Conservation (phyloP, 2,329 filamentous ascomycete genomes). For the Colletotrichum higginsianum region DNA sequence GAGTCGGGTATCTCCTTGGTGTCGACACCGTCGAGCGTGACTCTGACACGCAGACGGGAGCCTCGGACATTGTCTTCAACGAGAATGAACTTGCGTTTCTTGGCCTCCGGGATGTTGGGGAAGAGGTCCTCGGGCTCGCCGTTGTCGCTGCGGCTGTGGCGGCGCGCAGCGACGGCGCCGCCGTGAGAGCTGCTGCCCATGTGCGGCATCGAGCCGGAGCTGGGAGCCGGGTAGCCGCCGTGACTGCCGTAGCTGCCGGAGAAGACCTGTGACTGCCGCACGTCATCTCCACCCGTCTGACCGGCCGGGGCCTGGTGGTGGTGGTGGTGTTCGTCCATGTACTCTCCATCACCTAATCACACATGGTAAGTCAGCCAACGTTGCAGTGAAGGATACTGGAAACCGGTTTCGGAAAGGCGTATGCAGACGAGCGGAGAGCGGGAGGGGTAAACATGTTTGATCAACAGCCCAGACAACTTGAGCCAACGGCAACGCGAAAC, state of each 20-base stretch:
- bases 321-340: constrained; percentile 77
- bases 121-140: constrained; percentile 81
- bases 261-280: constrained; percentile 83
- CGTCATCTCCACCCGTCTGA: constrained; percentile 69
- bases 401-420: constrained; percentile 25
- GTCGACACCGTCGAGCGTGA: constrained; percentile 93
- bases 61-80: constrained; percentile 91
- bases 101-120: constrained; percentile 88
- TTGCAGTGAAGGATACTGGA: constrained; percentile 37
- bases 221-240: constrained; percentile 70
- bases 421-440: constrained; percentile 33
- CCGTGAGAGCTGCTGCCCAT: constrained; percentile 57
- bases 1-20: constrained; percentile 97
- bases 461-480: constrained; percentile 34
- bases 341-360: constrained; percentile 70
- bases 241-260: constrained; percentile 73
- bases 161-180: constrained; percentile 55
- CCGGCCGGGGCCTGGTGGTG: constrained; percentile 74
- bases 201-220: constrained; percentile 74
- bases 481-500: constrained; percentile 39
- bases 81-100: constrained; percentile 96
- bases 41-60: constrained; percentile 86
- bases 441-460: constrained; percentile 42
- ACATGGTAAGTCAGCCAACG: constrained; percentile 44
- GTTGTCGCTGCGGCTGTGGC: constrained; percentile 61